Percentiles rank a stretch among this genome's conserved stretches.
Conservation (phyloP, 2,329 filamentous ascomycete genomes). For the Chrysoporthe deuterocubensis region DNA sequence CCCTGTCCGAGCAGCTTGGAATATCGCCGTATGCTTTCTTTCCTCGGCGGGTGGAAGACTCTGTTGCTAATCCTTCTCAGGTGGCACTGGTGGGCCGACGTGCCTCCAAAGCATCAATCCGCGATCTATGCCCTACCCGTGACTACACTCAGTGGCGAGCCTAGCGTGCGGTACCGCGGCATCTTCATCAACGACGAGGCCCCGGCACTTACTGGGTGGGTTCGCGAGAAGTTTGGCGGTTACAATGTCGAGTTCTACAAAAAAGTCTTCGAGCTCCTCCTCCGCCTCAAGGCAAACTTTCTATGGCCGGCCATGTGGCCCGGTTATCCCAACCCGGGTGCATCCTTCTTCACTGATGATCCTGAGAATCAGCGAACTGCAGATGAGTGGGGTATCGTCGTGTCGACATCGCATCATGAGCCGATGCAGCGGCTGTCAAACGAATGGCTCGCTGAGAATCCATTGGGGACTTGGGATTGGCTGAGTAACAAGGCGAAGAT, state of each 20-base stretch:
- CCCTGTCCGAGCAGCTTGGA: constrained; percentile 64
- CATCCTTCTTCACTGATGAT: constrained; percentile 67
- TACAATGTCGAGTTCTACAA: constrained; percentile 60
- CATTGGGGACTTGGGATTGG: constrained; percentile 63
- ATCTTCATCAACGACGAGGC: constrained; percentile 68
- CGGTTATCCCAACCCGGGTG: constrained; percentile 49
- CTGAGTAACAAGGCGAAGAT: constrained; percentile 59
- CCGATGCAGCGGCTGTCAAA: constrained; percentile 65
- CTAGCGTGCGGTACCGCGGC: constrained; percentile 62
- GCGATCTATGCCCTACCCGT: constrained; percentile 54
- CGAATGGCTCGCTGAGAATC: constrained; percentile 44
- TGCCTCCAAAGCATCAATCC: constrained; percentile 51
- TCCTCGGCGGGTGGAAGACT: background rate
- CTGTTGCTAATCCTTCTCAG: constrained; percentile 7
- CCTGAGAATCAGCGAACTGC: constrained; percentile 60
- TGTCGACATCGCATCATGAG: constrained; percentile 68
- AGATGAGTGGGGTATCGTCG: constrained; percentile 66
- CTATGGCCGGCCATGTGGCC: constrained; percentile 72
- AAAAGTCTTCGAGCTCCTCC: constrained; percentile 65
- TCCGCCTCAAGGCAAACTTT: constrained; percentile 66
- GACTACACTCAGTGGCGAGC: constrained; percentile 53
- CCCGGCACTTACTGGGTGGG: constrained; percentile 49
- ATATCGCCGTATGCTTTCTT: constrained; percentile 53
- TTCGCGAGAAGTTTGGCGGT: constrained; percentile 22
- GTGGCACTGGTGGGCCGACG: constrained; percentile 66